Percentiles rank a stretch among this genome's conserved stretches.
These are phyloP conservation scores for Condylostoma magnum DNA, from an alignment of 169 alveolate species.

Conservation along the genomic window DNA sequence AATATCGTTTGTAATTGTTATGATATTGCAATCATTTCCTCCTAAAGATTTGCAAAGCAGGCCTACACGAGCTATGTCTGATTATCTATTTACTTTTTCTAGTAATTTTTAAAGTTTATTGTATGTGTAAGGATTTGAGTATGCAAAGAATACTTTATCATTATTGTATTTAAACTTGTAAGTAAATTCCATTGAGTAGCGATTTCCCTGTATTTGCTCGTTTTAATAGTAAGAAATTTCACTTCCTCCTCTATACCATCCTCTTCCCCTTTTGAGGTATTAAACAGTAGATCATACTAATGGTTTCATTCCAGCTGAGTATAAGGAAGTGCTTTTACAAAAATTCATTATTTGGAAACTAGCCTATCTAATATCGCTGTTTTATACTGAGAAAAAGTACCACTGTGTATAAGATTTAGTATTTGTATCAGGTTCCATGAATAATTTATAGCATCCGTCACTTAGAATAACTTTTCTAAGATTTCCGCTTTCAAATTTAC, in stretches of 20 bases:
- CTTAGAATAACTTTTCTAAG: slow-evolving; percentile 80
- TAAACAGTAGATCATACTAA: not conserved
- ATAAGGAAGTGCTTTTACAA: slow-evolving; percentile 45
- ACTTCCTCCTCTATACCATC: not conserved
- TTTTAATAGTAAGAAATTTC: not conserved
- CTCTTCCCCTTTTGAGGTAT: not conserved
- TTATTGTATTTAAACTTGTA: slow-evolving; percentile 57
- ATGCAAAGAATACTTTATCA: slow-evolving; percentile 82
- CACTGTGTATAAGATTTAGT: slow-evolving; percentile 88
- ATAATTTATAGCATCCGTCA: slow-evolving; percentile 78
- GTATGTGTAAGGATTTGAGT: slow-evolving; percentile 80
- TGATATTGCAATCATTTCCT: slow-evolving; percentile 76
- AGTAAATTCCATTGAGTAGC: no score
- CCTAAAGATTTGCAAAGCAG: slow-evolving; percentile 79
- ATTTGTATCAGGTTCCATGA: slow-evolving; percentile 86
- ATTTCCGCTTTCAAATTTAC: slow-evolving; percentile 89
- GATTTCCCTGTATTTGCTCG: slow-evolving; percentile 41
- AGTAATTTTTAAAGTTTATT: slow-evolving; percentile 50
- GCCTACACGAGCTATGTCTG: not conserved
- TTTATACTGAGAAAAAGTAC: slow-evolving; percentile 65
- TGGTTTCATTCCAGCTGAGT: slow-evolving; percentile 40
- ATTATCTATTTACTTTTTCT: slow-evolving; percentile 43
- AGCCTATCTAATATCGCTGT: not conserved
- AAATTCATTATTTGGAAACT: slow-evolving; percentile 57
- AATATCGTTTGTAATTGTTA: slow-evolving; percentile 48